Evolutionary conservation across 2,329 filamentous ascomycete genomes (phyloP), one percentile per base, ranked within the genome.

Genomic region (Trichophyton schoenleinii): DNA sequence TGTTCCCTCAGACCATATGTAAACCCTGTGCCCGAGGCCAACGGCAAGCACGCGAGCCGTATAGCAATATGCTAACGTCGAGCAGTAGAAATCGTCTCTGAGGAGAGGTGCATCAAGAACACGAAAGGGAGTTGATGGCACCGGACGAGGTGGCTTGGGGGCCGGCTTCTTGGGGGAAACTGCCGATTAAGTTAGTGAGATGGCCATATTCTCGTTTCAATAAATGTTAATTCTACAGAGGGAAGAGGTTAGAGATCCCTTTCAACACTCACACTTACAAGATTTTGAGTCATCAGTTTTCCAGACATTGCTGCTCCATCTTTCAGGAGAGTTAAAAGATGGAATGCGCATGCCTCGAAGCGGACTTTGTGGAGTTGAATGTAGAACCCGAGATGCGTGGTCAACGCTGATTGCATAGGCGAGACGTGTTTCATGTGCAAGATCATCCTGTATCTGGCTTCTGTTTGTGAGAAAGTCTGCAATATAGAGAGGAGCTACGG

Each of bases 1-100:
- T 34, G 79, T 77, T 38, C 78, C 74, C 70, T 97, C 91, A 0
- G 90, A 92, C 94, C 92, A 99, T 3, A 89, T 83, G 71, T 95
- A 96, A 3, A 99, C 82, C 41, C 85, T 79, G 60, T 86, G 84
- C 0, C 86, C 87, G 13, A 97, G 79, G 0, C 89, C 92, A 18
- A 97, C 89, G 18, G 90, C 92, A 15, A 99, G 80, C 13, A 87
- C 88, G 60, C 87, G 83, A 58, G 84, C 82, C 6, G 83, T 87
- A 46, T 81, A 73, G 0, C 87, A 95, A 72, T 96, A 97, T 8
- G 94, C 90, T 60, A 99, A 80, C 1, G 91, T 81, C 0, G 91
- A 94, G 74, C 91, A 96, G 72, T 99, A 99, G 72, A 91, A 99
- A 73, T 99, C 92, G 68, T 97, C 91, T 61, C 90, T 85, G n/a